Conservation (phyloP, 352 stramenopile genomes). For the Phytophthora melonis region DNA sequence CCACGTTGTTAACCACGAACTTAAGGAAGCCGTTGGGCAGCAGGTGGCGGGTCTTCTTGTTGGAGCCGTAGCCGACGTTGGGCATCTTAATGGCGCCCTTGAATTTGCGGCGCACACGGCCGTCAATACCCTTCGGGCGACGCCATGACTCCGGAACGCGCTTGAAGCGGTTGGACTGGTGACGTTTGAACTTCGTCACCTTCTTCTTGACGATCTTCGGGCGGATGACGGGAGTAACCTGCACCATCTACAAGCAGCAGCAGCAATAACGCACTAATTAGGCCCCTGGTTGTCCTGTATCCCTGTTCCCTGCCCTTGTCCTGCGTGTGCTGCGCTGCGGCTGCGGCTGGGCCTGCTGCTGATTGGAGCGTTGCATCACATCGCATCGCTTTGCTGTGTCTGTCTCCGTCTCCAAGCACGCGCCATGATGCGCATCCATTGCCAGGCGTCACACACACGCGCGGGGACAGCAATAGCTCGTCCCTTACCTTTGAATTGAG, state of each 20-base stretch:
- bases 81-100: constrained; percentile 99
- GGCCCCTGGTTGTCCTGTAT: constrained; percentile 8
- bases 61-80: constrained; percentile 99
- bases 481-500: constrained; percentile 81
- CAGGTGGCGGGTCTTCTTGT: constrained; percentile 99
- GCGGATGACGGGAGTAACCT: constrained; percentile 91
- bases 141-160: constrained; percentile 97
- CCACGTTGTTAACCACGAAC: constrained; percentile 99
- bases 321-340: neutral
- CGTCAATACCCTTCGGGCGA: constrained; percentile 99
- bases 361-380: neutral
- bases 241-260: constrained; percentile 76
- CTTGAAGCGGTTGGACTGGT: constrained; percentile 99
- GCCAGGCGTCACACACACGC: neutral
- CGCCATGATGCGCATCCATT: neutral
- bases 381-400: neutral
- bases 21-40: constrained; percentile 99
- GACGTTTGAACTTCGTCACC: constrained; percentile 99
- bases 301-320: constrained; percentile 5
- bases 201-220: constrained; percentile 99
- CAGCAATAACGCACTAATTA: constrained; percentile 11
- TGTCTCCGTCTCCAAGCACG: too few species aligned
- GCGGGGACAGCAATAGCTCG: neutral
- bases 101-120: constrained; percentile 98
- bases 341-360: neutral